These are phyloP conservation scores for Oenanthe javanica DNA, from an alignment of 140 eudicot genomes.

Conservation along the genomic window DNA sequence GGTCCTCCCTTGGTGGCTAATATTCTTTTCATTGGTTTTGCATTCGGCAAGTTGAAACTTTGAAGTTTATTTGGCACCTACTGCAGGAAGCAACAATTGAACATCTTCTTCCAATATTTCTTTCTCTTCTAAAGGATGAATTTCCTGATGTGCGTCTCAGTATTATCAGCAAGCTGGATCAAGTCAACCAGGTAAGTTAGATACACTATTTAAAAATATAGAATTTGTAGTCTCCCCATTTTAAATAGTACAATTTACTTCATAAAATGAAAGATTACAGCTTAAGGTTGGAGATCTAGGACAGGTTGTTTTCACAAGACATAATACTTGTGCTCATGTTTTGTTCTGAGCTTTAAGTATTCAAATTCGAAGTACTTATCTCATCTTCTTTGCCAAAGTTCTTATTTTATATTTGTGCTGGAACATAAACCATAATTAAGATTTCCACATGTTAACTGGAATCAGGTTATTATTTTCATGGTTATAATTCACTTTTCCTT, in stretches of 20 bases:
- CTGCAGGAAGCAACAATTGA: constrained; percentile 97
- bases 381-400: not conserved
- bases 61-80: constrained; percentile 18
- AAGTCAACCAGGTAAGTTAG: constrained; percentile 83
- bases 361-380: not conserved
- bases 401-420: not conserved
- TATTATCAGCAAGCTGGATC: constrained; percentile 95
- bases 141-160: constrained; percentile 98
- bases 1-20: not conserved
- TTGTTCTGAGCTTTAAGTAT: constrained; percentile 2
- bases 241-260: not conserved
- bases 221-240: not conserved
- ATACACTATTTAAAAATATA: not conserved
- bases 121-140: constrained; percentile 90
- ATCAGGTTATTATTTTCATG: not conserved
- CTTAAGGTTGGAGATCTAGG: not conserved
- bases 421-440: not conserved
- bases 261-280: not conserved
- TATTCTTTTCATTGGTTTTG: not conserved
- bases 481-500: constrained; percentile 17
- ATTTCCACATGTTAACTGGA: not conserved
- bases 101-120: constrained; percentile 97
- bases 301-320: not conserved
- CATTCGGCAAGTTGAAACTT: not conserved
- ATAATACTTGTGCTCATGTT: not conserved